Evolutionary conservation across 345 rosid species (phyloP), one percentile per base, ranked within the genome.

Genomic region (Sisymbrium altissimum): DNA sequence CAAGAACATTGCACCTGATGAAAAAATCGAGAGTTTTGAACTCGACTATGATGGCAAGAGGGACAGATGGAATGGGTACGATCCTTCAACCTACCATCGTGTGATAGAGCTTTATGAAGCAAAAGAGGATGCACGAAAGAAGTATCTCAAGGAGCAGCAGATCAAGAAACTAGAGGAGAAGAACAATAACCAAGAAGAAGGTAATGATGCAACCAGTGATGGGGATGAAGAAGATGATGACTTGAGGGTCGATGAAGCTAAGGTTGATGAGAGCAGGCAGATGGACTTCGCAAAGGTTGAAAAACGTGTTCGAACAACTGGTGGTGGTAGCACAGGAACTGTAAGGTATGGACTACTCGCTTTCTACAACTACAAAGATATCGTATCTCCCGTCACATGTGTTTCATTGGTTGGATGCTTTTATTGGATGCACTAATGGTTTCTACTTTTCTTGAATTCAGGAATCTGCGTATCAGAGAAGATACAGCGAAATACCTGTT

Each of bases 261-360:
- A 86, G 79, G 89, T 88, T 9, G 91, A 86, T 56, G 97, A 94
- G 82, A 89, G 97, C 79, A 85, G 87, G 64, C 98, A 94, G 66
- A 94, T 94, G 97, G 98, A 94, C 75, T 92, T 94, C 70, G 93
- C 98, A 13, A 92, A 88, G 80, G 97, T 94, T 52, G 98, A 94
- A 80, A 94, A 94, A 83, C 93, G 98, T 84, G 99, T 94, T 27
- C 86, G 97, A 18, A 92, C 97, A 30, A 87, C 97, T 1, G 97
- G 99, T 64, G 97, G 97, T 81, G 98, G 98, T 50, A 94, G 97
- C 80, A 94, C 97, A 6, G 99, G 97, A 86, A 94, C 99, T 49
- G 99, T 94, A 12, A 87, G 92, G 97, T 87, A 72, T 65, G 73
- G 56, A 41, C 49, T 53, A 50, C n/a, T 49, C 21, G 1, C 39